Conservation (phyloP, 352 stramenopile genomes). For the Phytophthora multivora region DNA sequence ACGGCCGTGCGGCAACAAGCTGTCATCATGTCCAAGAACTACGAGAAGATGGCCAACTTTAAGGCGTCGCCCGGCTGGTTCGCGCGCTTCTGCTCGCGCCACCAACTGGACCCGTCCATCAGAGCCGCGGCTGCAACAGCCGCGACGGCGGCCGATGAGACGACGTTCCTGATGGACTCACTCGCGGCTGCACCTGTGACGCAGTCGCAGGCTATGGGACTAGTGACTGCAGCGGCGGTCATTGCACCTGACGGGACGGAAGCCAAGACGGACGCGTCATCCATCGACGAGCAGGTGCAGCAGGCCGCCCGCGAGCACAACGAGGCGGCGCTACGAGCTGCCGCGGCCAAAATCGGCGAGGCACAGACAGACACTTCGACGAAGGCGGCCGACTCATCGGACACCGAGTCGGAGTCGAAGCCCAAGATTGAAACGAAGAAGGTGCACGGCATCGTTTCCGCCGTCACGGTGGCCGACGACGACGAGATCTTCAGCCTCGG, state of each 20-base stretch:
- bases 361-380: conserved; percentile 7
- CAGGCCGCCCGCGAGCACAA: conserved; percentile 46
- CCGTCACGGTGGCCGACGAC: conserved; percentile 41
- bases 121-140: conserved; percentile 4
- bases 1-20: conserved; percentile 85
- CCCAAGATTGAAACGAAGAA: conserved; percentile 3
- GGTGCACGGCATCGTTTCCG: background rate
- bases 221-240: conserved; percentile 12
- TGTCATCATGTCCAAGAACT: conserved; percentile 85
- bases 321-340: conserved; percentile 36
- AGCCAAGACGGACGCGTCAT: conserved; percentile 42
- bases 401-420: conserved; percentile 12
- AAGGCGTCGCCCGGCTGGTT: conserved; percentile 90
- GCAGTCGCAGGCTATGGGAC: conserved; percentile 21
- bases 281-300: conserved; percentile 51
- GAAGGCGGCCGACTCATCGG: conserved; percentile 8
- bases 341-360: conserved; percentile 29
- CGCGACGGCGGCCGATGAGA: conserved; percentile 26
- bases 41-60: conserved; percentile 84
- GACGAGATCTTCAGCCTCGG: conserved; percentile 87
- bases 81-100: conserved; percentile 85
- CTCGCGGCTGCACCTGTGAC: conserved; percentile 21
- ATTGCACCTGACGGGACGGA: conserved; percentile 13
- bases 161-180: conserved; percentile 36
- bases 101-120: conserved; percentile 75